Conservation (phyloP, 1,284 basidiomycete species). For the Malassezia brasiliensis region DNA sequence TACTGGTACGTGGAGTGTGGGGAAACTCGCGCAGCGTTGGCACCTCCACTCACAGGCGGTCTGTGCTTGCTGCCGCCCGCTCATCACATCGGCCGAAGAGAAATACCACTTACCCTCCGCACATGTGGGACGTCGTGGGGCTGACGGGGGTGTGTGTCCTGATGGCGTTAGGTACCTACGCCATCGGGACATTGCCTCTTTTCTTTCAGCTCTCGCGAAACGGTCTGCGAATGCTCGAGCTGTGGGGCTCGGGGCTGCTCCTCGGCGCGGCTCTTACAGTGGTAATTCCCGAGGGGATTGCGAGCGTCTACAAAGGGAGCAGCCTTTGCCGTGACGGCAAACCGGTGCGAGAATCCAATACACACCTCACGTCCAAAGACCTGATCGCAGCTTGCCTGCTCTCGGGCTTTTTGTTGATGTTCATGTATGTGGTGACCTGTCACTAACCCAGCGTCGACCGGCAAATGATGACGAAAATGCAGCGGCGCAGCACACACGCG, state of each 20-base stretch:
- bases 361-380: slow-evolving; percentile 20
- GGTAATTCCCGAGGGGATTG: slow-evolving; percentile 40
- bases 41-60: no score
- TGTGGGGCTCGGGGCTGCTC: slow-evolving; percentile 41
- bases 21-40: no score
- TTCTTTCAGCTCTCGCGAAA: slow-evolving; percentile 29
- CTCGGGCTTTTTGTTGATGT: slow-evolving; percentile 42
- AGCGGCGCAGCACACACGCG: background rate
- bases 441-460: slow-evolving; percentile 13
- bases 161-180: slow-evolving; percentile 38
- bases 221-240: slow-evolving; percentile 35
- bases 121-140: slow-evolving; percentile 4
- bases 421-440: slow-evolving; percentile 16
- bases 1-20: no score
- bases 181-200: slow-evolving; percentile 35
- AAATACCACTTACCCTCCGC: no score
- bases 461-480: slow-evolving; percentile 7
- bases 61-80: no score
- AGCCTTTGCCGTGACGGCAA: background rate
- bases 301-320: slow-evolving; percentile 10
- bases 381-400: slow-evolving; percentile 33
- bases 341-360: background rate
- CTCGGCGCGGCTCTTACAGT: slow-evolving; percentile 43
- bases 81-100: no score
- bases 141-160: slow-evolving; percentile 8